phyloP scores from a whole-genome alignment of 83 land plant species.

The Thuja plicata region DNA sequence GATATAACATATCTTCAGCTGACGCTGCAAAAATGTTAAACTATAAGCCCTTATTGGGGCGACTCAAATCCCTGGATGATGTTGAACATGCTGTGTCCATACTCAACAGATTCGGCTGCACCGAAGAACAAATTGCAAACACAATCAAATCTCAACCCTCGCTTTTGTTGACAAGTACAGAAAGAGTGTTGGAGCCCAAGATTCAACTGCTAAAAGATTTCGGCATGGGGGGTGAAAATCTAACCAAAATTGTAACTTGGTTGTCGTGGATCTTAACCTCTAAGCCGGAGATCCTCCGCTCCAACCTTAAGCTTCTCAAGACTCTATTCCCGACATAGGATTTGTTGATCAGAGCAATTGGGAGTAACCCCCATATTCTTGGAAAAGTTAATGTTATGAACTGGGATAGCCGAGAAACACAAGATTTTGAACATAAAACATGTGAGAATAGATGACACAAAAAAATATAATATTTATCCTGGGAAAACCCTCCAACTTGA shows the following conservation, averaged over 20 bases:
- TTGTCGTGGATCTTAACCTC: neutral
- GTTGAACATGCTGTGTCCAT: neutral
- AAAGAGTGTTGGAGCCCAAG: too few relatives aligned
- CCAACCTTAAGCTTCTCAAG: too few relatives aligned
- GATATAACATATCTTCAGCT: neutral
- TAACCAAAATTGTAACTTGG: too few relatives aligned
- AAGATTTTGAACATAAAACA: too few relatives aligned
- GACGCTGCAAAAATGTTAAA: neutral
- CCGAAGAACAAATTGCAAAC: neutral
- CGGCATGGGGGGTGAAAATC: too few relatives aligned
- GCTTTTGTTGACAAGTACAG: neutral
- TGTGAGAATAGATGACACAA: too few relatives aligned
- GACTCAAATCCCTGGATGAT: neutral
- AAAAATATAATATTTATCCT: too few relatives aligned
- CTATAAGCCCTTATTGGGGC: neutral
- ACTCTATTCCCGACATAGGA: neutral
- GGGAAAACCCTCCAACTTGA: too few relatives aligned
- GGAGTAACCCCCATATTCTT: neutral
- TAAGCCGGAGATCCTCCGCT: neutral
- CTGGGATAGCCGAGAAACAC: too few relatives aligned
- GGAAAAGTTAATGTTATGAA: too few relatives aligned
- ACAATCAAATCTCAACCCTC: neutral
- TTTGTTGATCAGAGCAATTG: neutral
- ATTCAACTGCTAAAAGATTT: too few relatives aligned
- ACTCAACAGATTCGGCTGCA: neutral